phyloP scores from a whole-genome alignment of 805 yeast genomes.

The Yueomyces sinensis region DNA sequence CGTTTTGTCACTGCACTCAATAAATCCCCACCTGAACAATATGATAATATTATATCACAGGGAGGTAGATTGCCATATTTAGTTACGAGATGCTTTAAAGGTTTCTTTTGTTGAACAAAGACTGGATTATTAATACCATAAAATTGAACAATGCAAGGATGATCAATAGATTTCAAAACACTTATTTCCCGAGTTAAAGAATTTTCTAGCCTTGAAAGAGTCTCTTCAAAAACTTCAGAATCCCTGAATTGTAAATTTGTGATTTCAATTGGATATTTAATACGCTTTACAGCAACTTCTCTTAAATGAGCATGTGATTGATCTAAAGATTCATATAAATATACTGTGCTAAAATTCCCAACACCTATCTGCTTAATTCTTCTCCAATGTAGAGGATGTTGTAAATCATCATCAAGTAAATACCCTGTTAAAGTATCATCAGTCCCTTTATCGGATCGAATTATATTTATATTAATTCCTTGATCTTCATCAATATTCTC shows the following conservation, averaged over 20 bases:
- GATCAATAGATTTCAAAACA: slow-evolving; percentile 41
- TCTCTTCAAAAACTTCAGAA: slow-evolving; percentile 26
- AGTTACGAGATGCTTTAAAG: slow-evolving; percentile 20
- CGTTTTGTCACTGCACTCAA: slow-evolving; percentile 41
- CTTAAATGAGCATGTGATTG: slow-evolving; percentile 4
- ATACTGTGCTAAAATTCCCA: slow-evolving; percentile 60
- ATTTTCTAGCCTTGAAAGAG: slow-evolving; percentile 41
- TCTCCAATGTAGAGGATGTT: slow-evolving; percentile 20
- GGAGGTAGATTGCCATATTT: slow-evolving; percentile 20
- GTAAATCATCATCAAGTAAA: slow-evolving; percentile 5
- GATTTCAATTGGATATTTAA: slow-evolving; percentile 26
- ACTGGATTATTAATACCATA: slow-evolving; percentile 30
- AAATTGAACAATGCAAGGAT: slow-evolving; percentile 59
- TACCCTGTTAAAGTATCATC: slow-evolving; percentile 7
- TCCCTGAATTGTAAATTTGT: slow-evolving; percentile 13
- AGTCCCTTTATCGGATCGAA: background rate
- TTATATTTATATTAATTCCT: background rate
- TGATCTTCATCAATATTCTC: background rate
- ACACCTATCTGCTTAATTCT: slow-evolving; percentile 37
- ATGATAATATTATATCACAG: slow-evolving; percentile 52
- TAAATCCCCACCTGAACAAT: slow-evolving; percentile 76
- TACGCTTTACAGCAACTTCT: slow-evolving; percentile 60
- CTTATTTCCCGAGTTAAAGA: slow-evolving; percentile 63
- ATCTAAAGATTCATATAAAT: slow-evolving; percentile 28
- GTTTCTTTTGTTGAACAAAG: slow-evolving; percentile 14